These are phyloP conservation scores for Excoecaria agallocha DNA, from an alignment of 345 rosid genomes.

Conservation along the genomic window DNA sequence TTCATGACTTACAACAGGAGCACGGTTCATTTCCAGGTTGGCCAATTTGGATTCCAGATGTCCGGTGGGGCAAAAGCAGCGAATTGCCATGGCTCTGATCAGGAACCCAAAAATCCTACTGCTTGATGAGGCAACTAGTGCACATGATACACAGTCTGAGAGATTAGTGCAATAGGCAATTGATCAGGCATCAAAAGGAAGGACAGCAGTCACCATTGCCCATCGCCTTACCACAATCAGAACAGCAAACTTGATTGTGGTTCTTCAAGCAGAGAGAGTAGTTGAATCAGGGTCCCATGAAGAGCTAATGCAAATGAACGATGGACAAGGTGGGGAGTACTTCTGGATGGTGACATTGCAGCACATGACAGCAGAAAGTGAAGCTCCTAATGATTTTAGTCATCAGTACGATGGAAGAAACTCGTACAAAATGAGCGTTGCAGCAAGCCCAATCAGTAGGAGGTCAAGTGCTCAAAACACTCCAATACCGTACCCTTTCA, in stretches of 20 bases:
- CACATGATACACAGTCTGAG: constrained; percentile 64
- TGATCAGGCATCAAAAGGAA: constrained; percentile 56
- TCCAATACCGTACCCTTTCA: constrained; percentile 49
- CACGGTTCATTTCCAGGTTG: constrained; percentile 43
- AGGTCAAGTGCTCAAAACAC: constrained; percentile 41
- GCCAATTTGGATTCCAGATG: constrained; percentile 62
- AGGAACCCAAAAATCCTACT: constrained; percentile 62
- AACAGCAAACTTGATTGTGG: constrained; percentile 46
- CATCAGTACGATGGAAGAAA: constrained; percentile 29
- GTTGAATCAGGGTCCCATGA: constrained; percentile 60
- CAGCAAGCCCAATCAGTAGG: constrained; percentile 45
- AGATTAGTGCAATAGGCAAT: constrained; percentile 59
- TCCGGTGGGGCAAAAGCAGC: constrained; percentile 77
- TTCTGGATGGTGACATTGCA: constrained; percentile 49
- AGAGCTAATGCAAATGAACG: constrained; percentile 38
- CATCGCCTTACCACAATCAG: constrained; percentile 60
- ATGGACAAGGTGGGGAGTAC: constrained; percentile 47
- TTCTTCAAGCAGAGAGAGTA: constrained; percentile 54
- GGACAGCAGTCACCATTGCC: constrained; percentile 60
- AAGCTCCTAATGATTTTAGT: constrained; percentile 13
- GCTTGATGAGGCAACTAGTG: constrained; percentile 75
- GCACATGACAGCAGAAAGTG: constrained; percentile 34
- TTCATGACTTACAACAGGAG: background rate
- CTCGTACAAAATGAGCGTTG: constrained; percentile 23
- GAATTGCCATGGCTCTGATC: constrained; percentile 64